phyloP scores from a whole-genome alignment of 129 eudicot species.

The Logfia minima region DNA sequence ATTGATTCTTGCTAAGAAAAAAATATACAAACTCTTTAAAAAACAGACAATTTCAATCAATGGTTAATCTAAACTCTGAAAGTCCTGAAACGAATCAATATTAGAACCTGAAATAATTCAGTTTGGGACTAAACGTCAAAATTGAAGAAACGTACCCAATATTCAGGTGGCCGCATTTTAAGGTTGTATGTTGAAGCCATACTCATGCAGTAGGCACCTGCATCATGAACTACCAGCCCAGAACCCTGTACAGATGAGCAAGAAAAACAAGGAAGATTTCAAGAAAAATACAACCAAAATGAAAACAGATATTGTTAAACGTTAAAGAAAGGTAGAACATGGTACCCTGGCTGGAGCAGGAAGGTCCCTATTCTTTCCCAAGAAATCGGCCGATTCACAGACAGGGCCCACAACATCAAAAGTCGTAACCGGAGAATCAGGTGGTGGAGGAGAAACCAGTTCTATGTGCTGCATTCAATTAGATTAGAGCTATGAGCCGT shows the following conservation, averaged over 20 bases:
- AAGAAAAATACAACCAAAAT: not conserved
- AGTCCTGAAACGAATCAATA: no score
- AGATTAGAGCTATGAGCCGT: not conserved
- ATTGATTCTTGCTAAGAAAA: not conserved
- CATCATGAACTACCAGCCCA: conserved; percentile 95
- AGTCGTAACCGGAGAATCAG: conserved; percentile 64
- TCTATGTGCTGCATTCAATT: conserved; percentile 77
- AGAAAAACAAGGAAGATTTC: not conserved
- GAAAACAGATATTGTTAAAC: not conserved
- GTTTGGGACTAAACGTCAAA: conserved; percentile 20
- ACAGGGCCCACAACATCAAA: conserved; percentile 93
- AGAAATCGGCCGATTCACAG: conserved; percentile 81
- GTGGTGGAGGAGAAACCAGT: conserved; percentile 67
- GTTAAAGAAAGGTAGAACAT: not conserved
- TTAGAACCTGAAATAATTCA: not conserved
- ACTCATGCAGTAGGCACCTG: conserved; percentile 99
- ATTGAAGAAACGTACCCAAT: conserved; percentile 60
- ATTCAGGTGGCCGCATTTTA: conserved; percentile 97
- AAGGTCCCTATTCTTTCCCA: conserved; percentile 85
- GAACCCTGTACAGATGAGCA: conserved; percentile 53
- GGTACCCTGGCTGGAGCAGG: conserved; percentile 73
- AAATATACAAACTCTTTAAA: not conserved
- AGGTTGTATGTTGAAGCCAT: conserved; percentile 97
- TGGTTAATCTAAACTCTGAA: not conserved
- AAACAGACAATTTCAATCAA: not conserved